Base-by-base conservation (phyloP, 768 basidiomycete species). In the Lactifluus echinatus region DNA sequence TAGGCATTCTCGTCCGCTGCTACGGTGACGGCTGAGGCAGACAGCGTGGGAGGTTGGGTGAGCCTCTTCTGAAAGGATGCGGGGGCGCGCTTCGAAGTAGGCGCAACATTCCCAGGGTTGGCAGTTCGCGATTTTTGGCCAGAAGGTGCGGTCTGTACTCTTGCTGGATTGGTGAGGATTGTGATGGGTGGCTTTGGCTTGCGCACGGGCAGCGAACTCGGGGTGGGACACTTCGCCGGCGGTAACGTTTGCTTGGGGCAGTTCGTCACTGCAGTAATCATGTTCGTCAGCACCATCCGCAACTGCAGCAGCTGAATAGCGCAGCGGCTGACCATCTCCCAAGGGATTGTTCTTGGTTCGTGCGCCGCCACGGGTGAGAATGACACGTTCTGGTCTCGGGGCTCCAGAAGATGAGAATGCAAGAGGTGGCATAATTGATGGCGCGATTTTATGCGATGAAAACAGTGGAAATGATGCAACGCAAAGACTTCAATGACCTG, bases 281-380 rank as follows among this genome's bases (percentile, higher is more conserved):
- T 15, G 21, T 4, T 45, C 34, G 26, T 59, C 39, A 48, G 53
- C 28, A 23, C 3, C 4, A 7, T 24, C 4, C 31, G 29, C 33
- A 6, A 28, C 1, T 14, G 24, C 26, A 23, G 36, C 28, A 2
- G 37, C 28, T 17, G 24, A 17, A 12, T 8, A 12, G 11, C 33
- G 40, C 46, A 24, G 47, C 43, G 51, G 21, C 57, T 45, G 40
- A 59, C 57, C 47, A 33, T 33, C 34, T 15, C 36, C 37, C 34
- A 50, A 4, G 2, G 48, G 34, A 24, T 55, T 14, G 19, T 47
- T 26, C 12, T 34, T 31, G 5, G 33, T 36, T n/a, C 53, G 53
- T 34, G 36, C 31, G 14, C 42, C 42, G 31, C 29, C 42, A 26
- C 37, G 45, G n/a, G 12, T 33, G 21, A 33, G 26, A 19, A 21